A percentile compares a stretch with the other conserved stretches of the same genome.
These are phyloP conservation scores for Russula foetens DNA, from an alignment of 768 basidiomycete genomes.

Conservation along the genomic window DNA sequence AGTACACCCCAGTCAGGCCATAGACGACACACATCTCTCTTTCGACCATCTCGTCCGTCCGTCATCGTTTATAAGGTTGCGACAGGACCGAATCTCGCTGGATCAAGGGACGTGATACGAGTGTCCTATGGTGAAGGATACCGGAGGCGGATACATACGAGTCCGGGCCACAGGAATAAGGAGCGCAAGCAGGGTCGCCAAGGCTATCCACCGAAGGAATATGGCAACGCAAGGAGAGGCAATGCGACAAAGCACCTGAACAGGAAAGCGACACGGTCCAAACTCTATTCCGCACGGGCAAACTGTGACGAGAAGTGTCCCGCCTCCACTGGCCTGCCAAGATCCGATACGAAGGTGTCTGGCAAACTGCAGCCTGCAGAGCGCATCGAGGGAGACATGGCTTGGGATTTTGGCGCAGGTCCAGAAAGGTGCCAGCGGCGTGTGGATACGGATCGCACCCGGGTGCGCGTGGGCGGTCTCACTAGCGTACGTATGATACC, in stretches of 20 bases:
- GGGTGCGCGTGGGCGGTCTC: constrained; percentile 11
- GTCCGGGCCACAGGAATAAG: background rate
- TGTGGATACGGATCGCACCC: background rate
- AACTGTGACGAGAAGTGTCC: background rate
- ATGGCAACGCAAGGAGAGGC: background rate
- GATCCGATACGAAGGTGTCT: background rate
- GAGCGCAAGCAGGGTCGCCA: background rate
- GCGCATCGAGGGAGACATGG: constrained; percentile 15
- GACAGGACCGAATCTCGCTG: constrained; percentile 1
- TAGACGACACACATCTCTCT: background rate
- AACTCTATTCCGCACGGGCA: background rate
- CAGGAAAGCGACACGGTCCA: background rate
- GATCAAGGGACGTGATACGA: constrained; percentile 11
- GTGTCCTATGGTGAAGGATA: constrained; percentile 11
- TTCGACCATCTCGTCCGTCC: background rate
- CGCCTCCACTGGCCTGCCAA: background rate
- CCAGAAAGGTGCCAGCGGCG: background rate
- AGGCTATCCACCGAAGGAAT: background rate
- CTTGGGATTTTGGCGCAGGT: constrained; percentile 12
- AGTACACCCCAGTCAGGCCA: background rate
- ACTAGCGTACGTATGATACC: constrained; percentile 16
- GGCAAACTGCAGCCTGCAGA: background rate
- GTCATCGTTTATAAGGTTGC: constrained; percentile 12
- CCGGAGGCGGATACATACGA: background rate
- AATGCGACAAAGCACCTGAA: background rate